Percentiles rank a stretch among this genome's conserved stretches.
phyloP scores from a whole-genome alignment of 257 asterid genomes.

The Jacaranda copaia region DNA sequence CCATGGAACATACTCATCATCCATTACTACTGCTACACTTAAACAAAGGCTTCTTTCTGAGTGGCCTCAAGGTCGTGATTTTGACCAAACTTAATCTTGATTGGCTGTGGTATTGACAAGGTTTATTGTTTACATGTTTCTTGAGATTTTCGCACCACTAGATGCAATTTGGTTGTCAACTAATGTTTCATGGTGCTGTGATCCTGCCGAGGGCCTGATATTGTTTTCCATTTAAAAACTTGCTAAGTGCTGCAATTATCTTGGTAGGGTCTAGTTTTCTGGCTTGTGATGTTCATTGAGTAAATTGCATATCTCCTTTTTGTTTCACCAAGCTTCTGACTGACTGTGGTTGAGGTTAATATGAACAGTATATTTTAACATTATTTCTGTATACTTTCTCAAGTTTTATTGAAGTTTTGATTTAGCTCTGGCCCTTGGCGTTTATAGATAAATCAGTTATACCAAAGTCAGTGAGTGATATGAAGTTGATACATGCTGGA shows the following conservation, averaged over 20 bases:
- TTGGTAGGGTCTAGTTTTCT: not conserved
- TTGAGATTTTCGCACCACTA: not conserved
- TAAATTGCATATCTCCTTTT: not conserved
- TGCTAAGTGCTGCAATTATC: not conserved
- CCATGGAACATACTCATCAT: constrained; percentile 56
- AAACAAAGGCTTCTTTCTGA: constrained; percentile 61
- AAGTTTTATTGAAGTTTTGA: not conserved
- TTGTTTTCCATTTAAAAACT: not conserved
- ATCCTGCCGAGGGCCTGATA: not conserved
- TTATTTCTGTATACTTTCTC: constrained; percentile 12
- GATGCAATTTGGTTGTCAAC: not conserved
- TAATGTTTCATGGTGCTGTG: not conserved
- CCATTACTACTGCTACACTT: constrained; percentile 53
- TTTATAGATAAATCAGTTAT: constrained; percentile 50
- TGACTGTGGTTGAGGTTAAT: constrained; percentile 3
- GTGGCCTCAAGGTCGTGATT: constrained; percentile 73
- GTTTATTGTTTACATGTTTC: not conserved
- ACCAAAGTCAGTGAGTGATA: constrained; percentile 54
- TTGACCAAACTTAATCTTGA: constrained; percentile 21
- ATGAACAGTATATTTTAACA: not conserved
- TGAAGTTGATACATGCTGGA: constrained; percentile 67
- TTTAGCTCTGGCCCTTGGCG: not conserved
- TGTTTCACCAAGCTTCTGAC: not conserved
- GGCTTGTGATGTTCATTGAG: constrained; percentile 1
- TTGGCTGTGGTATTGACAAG: not conserved